Percentiles rank a stretch among this genome's conserved stretches.
Conservation (phyloP, 306 rosid species). For the Cucurbita ficifolia region DNA sequence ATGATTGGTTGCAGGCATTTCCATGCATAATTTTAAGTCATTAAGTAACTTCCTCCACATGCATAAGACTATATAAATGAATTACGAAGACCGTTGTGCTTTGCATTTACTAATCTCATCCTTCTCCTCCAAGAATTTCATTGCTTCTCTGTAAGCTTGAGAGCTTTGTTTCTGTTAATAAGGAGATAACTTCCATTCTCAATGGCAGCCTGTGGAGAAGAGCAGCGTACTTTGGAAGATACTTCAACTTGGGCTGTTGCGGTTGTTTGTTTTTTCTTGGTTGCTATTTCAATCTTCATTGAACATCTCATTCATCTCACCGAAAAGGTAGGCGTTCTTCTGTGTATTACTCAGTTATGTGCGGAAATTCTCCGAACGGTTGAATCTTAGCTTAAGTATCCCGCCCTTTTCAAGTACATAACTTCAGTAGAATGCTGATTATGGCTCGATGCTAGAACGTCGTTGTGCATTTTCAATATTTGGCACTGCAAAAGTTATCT, state of each 20-base stretch:
- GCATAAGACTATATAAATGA: background rate
- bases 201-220: background rate
- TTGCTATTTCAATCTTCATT: slow-evolving; percentile 40
- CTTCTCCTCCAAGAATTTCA: background rate
- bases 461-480: background rate
- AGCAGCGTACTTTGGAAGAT: slow-evolving; percentile 29
- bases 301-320: slow-evolving; percentile 35
- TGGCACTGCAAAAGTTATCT: background rate
- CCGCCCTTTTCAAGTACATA: background rate
- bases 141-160: background rate
- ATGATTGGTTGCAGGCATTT: background rate
- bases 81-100: background rate
- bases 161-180: background rate
- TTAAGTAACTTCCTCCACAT: background rate
- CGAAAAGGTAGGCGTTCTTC: slow-evolving; percentile 23
- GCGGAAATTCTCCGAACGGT: background rate
- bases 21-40: background rate
- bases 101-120: background rate
- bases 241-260: slow-evolving; percentile 81
- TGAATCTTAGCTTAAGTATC: background rate
- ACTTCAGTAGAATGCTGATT: background rate
- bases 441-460: background rate
- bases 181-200: background rate
- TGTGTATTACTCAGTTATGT: background rate
- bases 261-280: slow-evolving; percentile 41